A percentile compares a stretch with the other conserved stretches of the same genome.
Evolutionary conservation across 176 grass and related monocot genomes (phyloP).

Genomic region (Rhynchospora tenuis): DNA sequence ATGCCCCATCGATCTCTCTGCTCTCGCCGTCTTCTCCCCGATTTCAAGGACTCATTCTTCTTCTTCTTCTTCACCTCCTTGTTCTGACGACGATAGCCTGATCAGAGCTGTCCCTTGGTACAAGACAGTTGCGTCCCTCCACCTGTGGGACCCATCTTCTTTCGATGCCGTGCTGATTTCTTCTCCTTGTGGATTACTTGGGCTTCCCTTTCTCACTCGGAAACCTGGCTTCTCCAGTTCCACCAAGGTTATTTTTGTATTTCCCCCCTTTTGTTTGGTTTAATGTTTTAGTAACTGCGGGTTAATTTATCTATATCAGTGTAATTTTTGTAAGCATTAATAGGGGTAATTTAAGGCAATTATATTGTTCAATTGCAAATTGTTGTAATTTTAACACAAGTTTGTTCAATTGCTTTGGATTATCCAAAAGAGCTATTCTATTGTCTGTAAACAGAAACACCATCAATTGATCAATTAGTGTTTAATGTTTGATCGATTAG

Average conservation of each 20-base stretch:
- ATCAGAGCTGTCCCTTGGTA: slow-evolving; percentile 57
- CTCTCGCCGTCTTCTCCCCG: slow-evolving; percentile 48
- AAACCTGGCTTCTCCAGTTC: slow-evolving; percentile 39
- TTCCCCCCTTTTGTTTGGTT: neutral
- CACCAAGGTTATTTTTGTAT: slow-evolving; percentile 34
- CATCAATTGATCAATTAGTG: too few species aligned
- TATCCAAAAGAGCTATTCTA: too few species aligned
- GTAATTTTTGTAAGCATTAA: too few species aligned
- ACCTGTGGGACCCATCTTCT: slow-evolving; percentile 35
- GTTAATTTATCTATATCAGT: neutral
- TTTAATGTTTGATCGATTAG: too few species aligned
- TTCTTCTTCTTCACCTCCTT: neutral
- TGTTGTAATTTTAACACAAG: too few species aligned
- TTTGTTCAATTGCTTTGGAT: too few species aligned
- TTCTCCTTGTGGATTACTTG: slow-evolving; percentile 59
- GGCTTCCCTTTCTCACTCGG: slow-evolving; percentile 77
- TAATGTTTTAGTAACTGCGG: neutral
- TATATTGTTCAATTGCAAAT: neutral
- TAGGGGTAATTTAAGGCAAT: neutral
- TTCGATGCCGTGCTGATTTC: slow-evolving; percentile 66
- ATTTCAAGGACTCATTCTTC: slow-evolving; percentile 5
- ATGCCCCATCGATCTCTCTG: slow-evolving; percentile 73
- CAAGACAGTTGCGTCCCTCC: slow-evolving; percentile 39
- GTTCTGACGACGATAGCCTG: slow-evolving; percentile 20
- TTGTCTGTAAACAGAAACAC: too few species aligned